Evolutionary conservation across 306 rosid genomes (phyloP).

Genomic region (Castanea sativa): DNA sequence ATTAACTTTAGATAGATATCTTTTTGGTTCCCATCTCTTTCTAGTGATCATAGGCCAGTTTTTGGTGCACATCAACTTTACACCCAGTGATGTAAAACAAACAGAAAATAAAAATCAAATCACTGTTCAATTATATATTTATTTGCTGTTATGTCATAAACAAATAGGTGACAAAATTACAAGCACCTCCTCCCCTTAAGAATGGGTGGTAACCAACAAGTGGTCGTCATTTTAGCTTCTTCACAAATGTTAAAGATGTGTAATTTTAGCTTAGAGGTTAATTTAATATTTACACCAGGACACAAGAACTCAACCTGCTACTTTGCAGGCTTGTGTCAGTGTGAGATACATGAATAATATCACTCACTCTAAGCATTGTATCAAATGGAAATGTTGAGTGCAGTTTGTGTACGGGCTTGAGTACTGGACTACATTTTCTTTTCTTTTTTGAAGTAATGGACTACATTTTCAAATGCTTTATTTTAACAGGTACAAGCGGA

Average conservation of each 20-base stretch:
- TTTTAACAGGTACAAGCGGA: slow-evolving; percentile 82
- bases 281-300: neutral
- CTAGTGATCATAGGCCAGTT: neutral
- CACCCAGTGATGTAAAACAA: neutral
- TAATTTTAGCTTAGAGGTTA: neutral
- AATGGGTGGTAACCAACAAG: no score
- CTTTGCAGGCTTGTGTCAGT: neutral
- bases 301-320: neutral
- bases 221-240: neutral
- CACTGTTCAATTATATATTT: no score
- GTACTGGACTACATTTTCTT: neutral
- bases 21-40: neutral
- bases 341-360: no score
- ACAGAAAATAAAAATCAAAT: no score
- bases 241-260: neutral
- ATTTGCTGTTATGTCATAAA: neutral
- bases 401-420: neutral
- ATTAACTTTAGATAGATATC: neutral
- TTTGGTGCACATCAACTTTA: neutral
- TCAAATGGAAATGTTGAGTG: neutral
- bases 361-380: neutral
- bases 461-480: neutral
- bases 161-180: neutral
- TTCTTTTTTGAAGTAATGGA: neutral
- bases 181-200: no score